These are phyloP conservation scores for Petasospora fabianii DNA, from an alignment of 1,139 yeast genomes.

Conservation along the genomic window DNA sequence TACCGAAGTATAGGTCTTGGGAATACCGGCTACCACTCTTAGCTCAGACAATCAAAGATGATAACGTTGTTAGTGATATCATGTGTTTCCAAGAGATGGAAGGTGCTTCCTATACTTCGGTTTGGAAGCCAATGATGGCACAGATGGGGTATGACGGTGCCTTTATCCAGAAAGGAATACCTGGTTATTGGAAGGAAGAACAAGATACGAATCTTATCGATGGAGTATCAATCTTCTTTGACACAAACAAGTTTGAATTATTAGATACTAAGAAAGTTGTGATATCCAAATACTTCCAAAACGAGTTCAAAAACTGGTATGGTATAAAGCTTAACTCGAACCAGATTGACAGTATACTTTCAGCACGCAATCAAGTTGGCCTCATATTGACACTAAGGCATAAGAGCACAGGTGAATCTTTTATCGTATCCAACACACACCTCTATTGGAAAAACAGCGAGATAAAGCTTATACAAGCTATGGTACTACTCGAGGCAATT, in stretches of 20 bases:
- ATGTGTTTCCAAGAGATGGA: conserved; percentile 65
- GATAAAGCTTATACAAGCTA: conserved; percentile 53
- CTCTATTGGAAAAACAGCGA: conserved; percentile 59
- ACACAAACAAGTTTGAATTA: conserved; percentile 42
- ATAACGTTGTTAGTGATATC: conserved; percentile 45
- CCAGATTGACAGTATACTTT: conserved; percentile 38
- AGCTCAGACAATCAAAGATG: conserved; percentile 36
- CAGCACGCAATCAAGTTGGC: conserved; percentile 53
- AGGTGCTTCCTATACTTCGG: conserved; percentile 38
- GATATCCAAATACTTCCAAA: conserved; percentile 19
- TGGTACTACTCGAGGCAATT: conserved; percentile 43
- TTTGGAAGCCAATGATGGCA: conserved; percentile 37
- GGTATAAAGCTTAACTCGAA: conserved; percentile 35
- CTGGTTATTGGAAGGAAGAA: conserved; percentile 47
- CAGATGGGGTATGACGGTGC: conserved; percentile 39
- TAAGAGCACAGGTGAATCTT: conserved; percentile 33
- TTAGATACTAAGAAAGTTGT: conserved; percentile 35
- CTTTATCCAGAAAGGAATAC: conserved; percentile 47
- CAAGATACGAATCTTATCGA: conserved; percentile 41
- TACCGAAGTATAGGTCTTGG: conserved; percentile 45
- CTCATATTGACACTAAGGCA: conserved; percentile 45
- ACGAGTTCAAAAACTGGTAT: conserved; percentile 33
- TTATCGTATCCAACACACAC: conserved; percentile 54
- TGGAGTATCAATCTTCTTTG: conserved; percentile 54
- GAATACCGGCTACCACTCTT: conserved; percentile 43